Conservation (phyloP, 2,329 filamentous ascomycete genomes). For the Cytospora leucostoma region DNA sequence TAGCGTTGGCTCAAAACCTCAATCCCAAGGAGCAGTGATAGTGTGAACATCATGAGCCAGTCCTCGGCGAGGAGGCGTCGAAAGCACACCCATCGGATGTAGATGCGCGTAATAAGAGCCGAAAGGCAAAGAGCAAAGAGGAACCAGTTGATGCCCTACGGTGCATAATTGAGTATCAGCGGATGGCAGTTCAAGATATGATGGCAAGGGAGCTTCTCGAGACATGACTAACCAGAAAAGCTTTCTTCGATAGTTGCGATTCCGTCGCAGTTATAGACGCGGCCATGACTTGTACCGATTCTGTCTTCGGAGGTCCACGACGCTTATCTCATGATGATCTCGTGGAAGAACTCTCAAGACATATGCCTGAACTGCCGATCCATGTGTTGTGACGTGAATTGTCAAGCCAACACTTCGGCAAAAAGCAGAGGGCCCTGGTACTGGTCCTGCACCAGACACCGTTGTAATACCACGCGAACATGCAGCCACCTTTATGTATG, state of each 20-base stretch:
- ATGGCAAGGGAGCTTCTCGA: background rate
- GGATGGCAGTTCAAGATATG: no score
- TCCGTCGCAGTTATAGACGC: conserved; percentile 6
- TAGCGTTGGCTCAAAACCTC: conserved; percentile 19
- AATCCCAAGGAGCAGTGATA: conserved; percentile 21
- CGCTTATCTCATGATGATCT: background rate
- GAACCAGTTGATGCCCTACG: conserved; percentile 25
- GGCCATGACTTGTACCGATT: conserved; percentile 2
- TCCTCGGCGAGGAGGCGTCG: conserved; percentile 24
- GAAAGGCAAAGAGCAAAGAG: conserved; percentile 22
- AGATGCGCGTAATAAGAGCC: conserved; percentile 21
- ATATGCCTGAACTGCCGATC: background rate
- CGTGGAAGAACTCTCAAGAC: background rate
- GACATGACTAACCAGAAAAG: conserved; percentile 19
- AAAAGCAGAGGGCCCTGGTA: background rate
- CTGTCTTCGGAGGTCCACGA: background rate
- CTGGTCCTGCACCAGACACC: background rate
- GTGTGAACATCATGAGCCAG: conserved; percentile 24
- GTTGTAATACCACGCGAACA: conserved; percentile 1
- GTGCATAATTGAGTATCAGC: background rate
- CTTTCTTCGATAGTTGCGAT: conserved; percentile 20
- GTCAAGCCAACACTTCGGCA: background rate
- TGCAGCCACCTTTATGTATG: background rate
- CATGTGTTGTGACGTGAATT: conserved; percentile 1
- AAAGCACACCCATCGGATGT: conserved; percentile 25